phyloP scores from a whole-genome alignment of 148 eudicot genomes.

The Drosera capensis region DNA sequence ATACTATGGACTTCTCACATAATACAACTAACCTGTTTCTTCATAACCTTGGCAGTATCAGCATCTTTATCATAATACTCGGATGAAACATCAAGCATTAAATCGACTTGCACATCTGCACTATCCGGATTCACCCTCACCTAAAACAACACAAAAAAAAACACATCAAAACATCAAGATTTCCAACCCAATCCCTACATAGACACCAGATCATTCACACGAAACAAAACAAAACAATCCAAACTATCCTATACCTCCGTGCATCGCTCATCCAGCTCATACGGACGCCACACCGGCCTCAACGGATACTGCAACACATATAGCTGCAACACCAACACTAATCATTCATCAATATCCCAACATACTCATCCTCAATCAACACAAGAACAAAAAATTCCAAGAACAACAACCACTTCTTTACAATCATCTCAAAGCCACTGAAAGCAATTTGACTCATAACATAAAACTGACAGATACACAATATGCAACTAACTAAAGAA shows the following conservation, averaged over 20 bases:
- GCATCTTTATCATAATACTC: slow-evolving; percentile 29
- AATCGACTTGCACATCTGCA: slow-evolving; percentile 59
- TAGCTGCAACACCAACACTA: slow-evolving; percentile 23
- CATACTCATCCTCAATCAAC: background rate
- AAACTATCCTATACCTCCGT: slow-evolving; percentile 28
- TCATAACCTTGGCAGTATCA: slow-evolving; percentile 14
- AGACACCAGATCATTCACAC: background rate
- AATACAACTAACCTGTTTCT: slow-evolving; percentile 39
- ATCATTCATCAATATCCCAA: background rate
- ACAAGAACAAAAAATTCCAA: background rate
- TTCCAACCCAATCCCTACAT: background rate
- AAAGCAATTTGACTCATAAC: no score
- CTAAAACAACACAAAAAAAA: slow-evolving; percentile 19
- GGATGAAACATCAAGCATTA: slow-evolving; percentile 39
- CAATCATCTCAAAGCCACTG: no score
- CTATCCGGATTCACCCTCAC: slow-evolving; percentile 54
- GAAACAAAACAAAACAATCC: slow-evolving; percentile 1
- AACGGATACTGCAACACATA: slow-evolving; percentile 77
- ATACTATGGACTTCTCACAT: no score
- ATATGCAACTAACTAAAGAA: no score
- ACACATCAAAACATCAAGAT: slow-evolving; percentile 5
- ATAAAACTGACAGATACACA: no score
- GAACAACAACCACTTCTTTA: no score
- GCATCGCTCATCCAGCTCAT: slow-evolving; percentile 68
- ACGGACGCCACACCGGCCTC: slow-evolving; percentile 79